phyloP scores from a whole-genome alignment of 2,329 filamentous ascomycete species.

The Mollisia scopiformis region DNA sequence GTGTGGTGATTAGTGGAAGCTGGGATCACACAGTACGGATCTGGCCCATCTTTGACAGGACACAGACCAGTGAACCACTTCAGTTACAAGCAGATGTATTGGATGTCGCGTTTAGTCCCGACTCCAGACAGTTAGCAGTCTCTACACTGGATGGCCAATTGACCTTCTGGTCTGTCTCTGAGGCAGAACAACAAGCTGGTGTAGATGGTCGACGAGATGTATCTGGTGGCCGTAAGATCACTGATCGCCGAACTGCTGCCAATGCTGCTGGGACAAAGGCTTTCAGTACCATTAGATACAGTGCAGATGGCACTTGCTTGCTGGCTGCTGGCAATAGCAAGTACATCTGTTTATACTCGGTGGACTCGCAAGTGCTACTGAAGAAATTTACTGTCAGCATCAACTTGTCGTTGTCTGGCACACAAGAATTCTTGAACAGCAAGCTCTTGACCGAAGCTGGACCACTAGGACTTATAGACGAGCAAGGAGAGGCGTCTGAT shows the following conservation, averaged over 20 bases:
- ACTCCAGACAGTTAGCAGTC: constrained; percentile 87
- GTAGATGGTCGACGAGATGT: constrained; percentile 91
- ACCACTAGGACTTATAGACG: constrained; percentile 81
- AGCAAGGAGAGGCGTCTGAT: constrained; percentile 86
- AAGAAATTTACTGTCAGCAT: constrained; percentile 96
- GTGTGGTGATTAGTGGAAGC: constrained; percentile 83
- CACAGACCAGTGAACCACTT: constrained; percentile 92
- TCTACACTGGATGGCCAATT: constrained; percentile 93
- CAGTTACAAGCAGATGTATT: constrained; percentile 92
- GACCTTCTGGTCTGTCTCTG: constrained; percentile 91
- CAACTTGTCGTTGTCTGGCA: constrained; percentile 94
- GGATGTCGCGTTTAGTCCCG: constrained; percentile 83
- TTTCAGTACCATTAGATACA: constrained; percentile 88
- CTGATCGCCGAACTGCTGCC: constrained; percentile 87
- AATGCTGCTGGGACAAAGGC: constrained; percentile 89
- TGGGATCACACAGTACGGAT: constrained; percentile 96
- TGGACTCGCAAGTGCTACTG: constrained; percentile 84
- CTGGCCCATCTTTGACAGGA: constrained; percentile 93
- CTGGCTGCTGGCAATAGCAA: constrained; percentile 96
- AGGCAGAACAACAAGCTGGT: constrained; percentile 83
- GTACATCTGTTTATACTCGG: constrained; percentile 97
- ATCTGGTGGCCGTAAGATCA: constrained; percentile 86
- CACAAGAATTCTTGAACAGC: constrained; percentile 96
- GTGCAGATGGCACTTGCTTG: constrained; percentile 87
- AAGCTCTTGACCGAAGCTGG: constrained; percentile 89